Evolutionary conservation across 306 rosid species (phyloP).

Genomic region (Prosopis cineraria): DNA sequence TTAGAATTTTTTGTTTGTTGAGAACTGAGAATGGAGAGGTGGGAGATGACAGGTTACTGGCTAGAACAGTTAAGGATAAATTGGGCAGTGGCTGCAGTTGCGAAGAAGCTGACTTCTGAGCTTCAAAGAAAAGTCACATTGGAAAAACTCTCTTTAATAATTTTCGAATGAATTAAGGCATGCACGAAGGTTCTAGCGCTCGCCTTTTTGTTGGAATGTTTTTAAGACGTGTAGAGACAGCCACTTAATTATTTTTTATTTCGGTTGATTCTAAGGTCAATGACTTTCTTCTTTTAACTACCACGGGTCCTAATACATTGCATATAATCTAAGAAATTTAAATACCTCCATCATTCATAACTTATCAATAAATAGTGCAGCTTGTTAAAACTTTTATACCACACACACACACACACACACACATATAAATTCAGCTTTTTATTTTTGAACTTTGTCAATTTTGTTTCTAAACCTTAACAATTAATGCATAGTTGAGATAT

Average conservation of each 20-base stretch:
- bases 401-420: too few species aligned
- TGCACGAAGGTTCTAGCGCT: not conserved
- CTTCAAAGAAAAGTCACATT: constrained; percentile 33
- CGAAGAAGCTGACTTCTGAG: not conserved
- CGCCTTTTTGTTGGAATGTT: constrained; percentile 1
- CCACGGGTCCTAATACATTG: too few species aligned
- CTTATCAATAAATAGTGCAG: too few species aligned
- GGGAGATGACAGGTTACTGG: not conserved
- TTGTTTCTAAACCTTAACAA: too few species aligned
- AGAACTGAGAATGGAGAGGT: not conserved
- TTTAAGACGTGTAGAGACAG: not conserved
- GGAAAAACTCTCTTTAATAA: not conserved
- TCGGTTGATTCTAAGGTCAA: not conserved
- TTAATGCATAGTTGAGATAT: too few species aligned
- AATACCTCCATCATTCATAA: too few species aligned
- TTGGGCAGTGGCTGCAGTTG: not conserved
- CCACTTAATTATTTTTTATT: not conserved
- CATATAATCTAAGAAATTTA: too few species aligned
- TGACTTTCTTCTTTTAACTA: too few species aligned
- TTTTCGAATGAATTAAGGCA: not conserved
- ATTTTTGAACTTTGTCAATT: too few species aligned
- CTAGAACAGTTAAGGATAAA: not conserved
- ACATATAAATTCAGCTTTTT: too few species aligned
- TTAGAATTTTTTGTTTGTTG: not conserved
- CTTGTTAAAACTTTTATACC: too few species aligned